Base-by-base conservation (phyloP, 2,329 filamentous ascomycete genomes). In the Phaeosphaeria sp. region DNA sequence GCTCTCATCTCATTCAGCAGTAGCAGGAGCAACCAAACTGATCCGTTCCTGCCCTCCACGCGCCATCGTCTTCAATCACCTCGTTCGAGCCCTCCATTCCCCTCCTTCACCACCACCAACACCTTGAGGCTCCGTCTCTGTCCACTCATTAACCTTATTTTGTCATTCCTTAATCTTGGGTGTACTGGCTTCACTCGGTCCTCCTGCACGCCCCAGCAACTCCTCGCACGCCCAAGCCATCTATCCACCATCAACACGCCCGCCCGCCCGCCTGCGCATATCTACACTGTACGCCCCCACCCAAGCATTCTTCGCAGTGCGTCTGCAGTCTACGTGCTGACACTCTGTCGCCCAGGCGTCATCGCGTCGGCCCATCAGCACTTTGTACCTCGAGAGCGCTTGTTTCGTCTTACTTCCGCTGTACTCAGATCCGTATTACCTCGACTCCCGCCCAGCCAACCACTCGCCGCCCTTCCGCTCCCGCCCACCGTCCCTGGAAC, bases 111-210 rank as follows among this genome's bases (percentile, higher is more conserved):
- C 69, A 67, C 62, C 49, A 62, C 59, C 54, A 53, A 56, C 56
- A 60, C 64, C 58, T 60, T 64, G 72, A 64, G 72, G 63, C 69
- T 67, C 63, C 72, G 71, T 68, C 68, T 69, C 73, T 73, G 73
- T 75, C 72, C 73, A 68, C 66, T 77, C 73, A 62, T 76, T 77
- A 71, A 49, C 48, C 61, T 43, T 44, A 20, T 56, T 62, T 59
- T 57, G 69, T 73, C 72, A 72, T 73, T 76, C 72, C 72, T 75
- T 75, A 71, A 71, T 73, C 65, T 63, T 65, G 72, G 69, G 69
- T 75, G 73, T 73, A 72, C 72, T 74, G 72, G 72, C 69, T 73
- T 67, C 71, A 71, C 71, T 60, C 62, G n/a, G n/a, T n/a, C 43
- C 47, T 56, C 65, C 66, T 21, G 20, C 41, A 7, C 41, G 41